These are phyloP conservation scores for Boletus speciosus DNA, from an alignment of 768 basidiomycete species.

Conservation along the genomic window DNA sequence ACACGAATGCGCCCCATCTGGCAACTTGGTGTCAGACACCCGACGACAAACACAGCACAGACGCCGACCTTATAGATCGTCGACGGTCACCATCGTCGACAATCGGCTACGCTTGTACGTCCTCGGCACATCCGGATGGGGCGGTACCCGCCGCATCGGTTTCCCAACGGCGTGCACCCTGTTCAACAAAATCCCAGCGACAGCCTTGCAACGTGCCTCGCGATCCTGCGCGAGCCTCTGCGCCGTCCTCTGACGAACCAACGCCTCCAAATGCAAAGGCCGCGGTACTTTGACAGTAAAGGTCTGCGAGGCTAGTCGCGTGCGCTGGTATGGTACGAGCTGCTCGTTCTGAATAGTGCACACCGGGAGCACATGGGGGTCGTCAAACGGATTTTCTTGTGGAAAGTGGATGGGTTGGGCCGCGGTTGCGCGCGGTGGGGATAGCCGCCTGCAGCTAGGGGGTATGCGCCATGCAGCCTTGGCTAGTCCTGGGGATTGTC, in stretches of 20 bases:
- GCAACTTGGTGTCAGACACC: not conserved
- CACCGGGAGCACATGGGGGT: conserved; percentile 16
- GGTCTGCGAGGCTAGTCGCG: conserved; percentile 28
- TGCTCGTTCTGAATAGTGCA: conserved; percentile 6
- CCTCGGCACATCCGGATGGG: conserved; percentile 28
- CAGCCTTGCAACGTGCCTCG: conserved; percentile 46
- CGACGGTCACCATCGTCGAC: conserved; percentile 48
- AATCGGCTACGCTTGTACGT: conserved; percentile 53
- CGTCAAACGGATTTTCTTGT: conserved; percentile 26
- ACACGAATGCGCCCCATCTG: conserved; percentile 11
- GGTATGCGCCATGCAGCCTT: conserved; percentile 28
- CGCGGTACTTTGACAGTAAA: conserved; percentile 26
- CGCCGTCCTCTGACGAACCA: conserved; percentile 32
- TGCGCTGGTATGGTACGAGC: conserved; percentile 24
- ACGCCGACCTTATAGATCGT: conserved; percentile 29
- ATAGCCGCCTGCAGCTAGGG: conserved; percentile 29
- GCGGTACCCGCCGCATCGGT: conserved; percentile 44
- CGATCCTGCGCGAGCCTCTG: conserved; percentile 34
- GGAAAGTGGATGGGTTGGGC: conserved; percentile 22
- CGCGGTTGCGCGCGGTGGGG: conserved; percentile 12
- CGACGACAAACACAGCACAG: not conserved
- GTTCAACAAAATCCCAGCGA: conserved; percentile 57
- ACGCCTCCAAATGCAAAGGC: conserved; percentile 17
- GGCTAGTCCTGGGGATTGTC: conserved; percentile 20
- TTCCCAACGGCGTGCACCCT: conserved; percentile 50